Base-by-base conservation (phyloP, 129 eudicot genomes). In the Pseudognaphalium luteoalbum region DNA sequence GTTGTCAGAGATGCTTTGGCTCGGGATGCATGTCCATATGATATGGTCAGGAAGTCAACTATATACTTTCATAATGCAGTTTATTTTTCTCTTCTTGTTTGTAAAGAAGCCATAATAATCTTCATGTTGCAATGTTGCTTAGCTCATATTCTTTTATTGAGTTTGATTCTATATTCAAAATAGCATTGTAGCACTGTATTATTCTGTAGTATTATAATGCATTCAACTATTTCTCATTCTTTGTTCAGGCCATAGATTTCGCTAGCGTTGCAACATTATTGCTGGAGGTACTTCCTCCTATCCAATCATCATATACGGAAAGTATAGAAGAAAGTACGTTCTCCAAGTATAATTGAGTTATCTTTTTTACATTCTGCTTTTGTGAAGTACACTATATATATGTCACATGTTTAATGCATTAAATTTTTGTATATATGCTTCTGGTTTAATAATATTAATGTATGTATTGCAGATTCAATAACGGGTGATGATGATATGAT, bases 281-380 rank as follows among this genome's bases (percentile, higher is more conserved):
- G 83, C 78, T 94, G 91, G 96, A 89, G 85, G 90, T 80, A 76
- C 92, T 94, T 70, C 91, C 98, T 78, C 88, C 93, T 65, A 65
- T 91, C 74, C 82, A 84, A 78, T 60, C 88, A 71, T 82, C 88
- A 82, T 81, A 75, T 75, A 67, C 79, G 39, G 88, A 84, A 76
- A 76, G 72, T 82, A 82, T 75, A 83, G 84, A 87, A 74, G 87
- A 83, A 79, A 64, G 92, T 88, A 83, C 76, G 91, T 33, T 35
- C 76, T 58, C 47, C 12, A 62, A 71, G 41, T 50, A 20, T 58
- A 8, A 34, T 58, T 65, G 30, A 21, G 15, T 25, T 59, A 9
- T 17, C 44, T 69, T 30, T 71, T 52, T 15, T 20, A 11, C 20
- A 20, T 15, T 76, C 61, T 14, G n/a, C 37, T 54, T 30, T 22